Evolutionary conservation across 257 asterid genomes (phyloP).

Genomic region (Ligustrum vulgare): DNA sequence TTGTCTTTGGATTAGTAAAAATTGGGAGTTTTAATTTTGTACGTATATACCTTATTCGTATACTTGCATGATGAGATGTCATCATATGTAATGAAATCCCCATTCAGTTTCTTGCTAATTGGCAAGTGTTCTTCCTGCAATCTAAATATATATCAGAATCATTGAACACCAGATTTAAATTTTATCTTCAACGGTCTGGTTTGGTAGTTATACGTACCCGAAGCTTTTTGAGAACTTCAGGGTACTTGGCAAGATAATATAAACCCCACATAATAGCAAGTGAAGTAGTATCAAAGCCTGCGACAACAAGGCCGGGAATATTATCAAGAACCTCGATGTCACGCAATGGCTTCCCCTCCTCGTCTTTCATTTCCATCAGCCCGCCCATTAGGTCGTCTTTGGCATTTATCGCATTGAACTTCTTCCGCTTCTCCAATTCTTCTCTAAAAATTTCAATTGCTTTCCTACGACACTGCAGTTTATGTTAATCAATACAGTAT

Average conservation of each 20-base stretch:
- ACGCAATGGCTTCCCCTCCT: constrained; percentile 30
- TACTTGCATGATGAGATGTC: constrained; percentile 40
- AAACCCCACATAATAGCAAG: constrained; percentile 45
- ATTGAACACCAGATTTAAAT: not conserved
- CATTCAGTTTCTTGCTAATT: constrained; percentile 33
- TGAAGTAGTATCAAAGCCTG: constrained; percentile 44
- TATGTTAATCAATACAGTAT: no score
- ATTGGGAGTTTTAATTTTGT: not conserved
- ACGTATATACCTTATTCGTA: constrained; percentile 38
- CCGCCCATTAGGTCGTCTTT: constrained; percentile 41
- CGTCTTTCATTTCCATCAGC: constrained; percentile 40
- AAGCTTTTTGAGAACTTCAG: constrained; percentile 41
- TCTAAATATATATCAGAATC: not conserved
- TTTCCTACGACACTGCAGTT: constrained; percentile 52
- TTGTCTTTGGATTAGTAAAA: not conserved
- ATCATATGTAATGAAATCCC: constrained; percentile 46
- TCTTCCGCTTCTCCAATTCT: constrained; percentile 49
- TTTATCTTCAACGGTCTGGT: not conserved
- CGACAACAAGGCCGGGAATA: constrained; percentile 38
- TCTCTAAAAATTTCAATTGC: constrained; percentile 35
- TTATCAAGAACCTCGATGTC: constrained; percentile 51
- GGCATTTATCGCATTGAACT: not conserved
- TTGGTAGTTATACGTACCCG: constrained; percentile 28
- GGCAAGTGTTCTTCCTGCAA: constrained; percentile 52
- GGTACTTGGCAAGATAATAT: constrained; percentile 46